A percentile compares a stretch with the other conserved stretches of the same genome.
phyloP scores from a whole-genome alignment of 2,329 filamentous ascomycete species.

The Ceratocystis cacaofunesta region DNA sequence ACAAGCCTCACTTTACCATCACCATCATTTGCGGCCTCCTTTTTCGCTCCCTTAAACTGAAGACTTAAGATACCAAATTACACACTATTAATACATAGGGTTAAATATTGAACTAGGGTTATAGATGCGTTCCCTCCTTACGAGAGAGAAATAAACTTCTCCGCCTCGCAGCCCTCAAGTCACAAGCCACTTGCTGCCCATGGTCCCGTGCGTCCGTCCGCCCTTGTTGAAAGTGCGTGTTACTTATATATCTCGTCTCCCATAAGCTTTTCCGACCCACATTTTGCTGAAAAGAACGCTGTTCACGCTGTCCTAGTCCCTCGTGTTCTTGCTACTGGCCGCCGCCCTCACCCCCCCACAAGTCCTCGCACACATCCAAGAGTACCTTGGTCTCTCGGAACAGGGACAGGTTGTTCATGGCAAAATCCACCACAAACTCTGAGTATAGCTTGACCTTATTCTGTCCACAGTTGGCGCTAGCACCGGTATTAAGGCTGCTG shows the following conservation, averaged over 20 bases:
- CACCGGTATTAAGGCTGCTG: neutral
- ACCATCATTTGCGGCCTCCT: neutral
- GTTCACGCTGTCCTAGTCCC: too few relatives aligned
- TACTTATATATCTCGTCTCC: neutral
- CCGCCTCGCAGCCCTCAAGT: neutral
- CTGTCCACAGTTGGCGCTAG: neutral
- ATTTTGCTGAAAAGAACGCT: too few relatives aligned
- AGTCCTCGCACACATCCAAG: constrained; percentile 2
- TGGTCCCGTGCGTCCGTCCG: neutral
- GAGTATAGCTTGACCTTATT: constrained; percentile 12
- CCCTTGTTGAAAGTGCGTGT: neutral
- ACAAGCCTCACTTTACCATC: neutral
- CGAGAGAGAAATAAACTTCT: neutral
- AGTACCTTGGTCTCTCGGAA: constrained; percentile 6
- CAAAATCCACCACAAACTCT: constrained; percentile 10
- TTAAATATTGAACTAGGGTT: neutral
- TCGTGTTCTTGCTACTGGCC: neutral
- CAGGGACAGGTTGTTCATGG: constrained; percentile 6
- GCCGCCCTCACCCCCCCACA: neutral
- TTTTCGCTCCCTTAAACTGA: neutral
- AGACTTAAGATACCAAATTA: neutral
- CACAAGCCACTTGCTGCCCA: constrained; percentile 1
- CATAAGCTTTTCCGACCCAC: too few relatives aligned
- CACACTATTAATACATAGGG: neutral
- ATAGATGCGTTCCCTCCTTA: neutral